Conservation (phyloP, 176 grass and related monocot genomes). For the bread wheat (Triticum aestivum) region IWGSC_CS_RefSeq_v2.1 NC_057814.1:462659145-462659644, state of each 20-base stretch:
- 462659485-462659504: constrained; percentile 29
- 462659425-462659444: constrained; percentile 28
- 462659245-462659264: not conserved
- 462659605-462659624: too few relatives aligned
- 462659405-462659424: not conserved
- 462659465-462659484: constrained; percentile 13
- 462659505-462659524: not conserved
- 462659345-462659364: not conserved
- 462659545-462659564: not conserved
- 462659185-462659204: not conserved
- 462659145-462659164: not conserved
- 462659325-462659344: not conserved
- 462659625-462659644: too few relatives aligned
- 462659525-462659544: constrained; percentile 41
- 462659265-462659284: not conserved
- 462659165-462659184: not conserved
- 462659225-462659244: not conserved
- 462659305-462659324: not conserved
- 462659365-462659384: not conserved
- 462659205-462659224: not conserved
- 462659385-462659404: not conserved
- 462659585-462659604: too few relatives aligned
- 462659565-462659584: not conserved
- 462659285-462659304: not conserved
- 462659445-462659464: constrained; percentile 45